These are phyloP conservation scores for Oryza longistaminata DNA, from an alignment of 176 grass and related monocot species.

Conservation along the genomic window DNA sequence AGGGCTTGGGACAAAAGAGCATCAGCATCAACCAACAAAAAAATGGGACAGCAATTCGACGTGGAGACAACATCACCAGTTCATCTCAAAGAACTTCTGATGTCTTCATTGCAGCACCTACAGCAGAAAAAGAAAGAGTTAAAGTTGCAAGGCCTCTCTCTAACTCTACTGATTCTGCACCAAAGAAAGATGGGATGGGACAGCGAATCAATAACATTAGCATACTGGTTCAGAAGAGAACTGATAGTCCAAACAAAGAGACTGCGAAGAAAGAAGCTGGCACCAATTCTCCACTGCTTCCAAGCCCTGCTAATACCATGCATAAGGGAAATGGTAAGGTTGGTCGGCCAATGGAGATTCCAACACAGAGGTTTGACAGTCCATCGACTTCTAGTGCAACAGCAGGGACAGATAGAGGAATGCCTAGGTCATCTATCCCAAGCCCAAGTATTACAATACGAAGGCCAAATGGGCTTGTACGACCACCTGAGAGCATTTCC, in stretches of 20 bases:
- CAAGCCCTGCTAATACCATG: constrained; percentile 33
- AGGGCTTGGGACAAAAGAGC: constrained; percentile 44
- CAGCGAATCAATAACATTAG: constrained; percentile 53
- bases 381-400: constrained; percentile 33
- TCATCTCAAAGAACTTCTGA: constrained; percentile 41
- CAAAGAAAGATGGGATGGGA: constrained; percentile 51
- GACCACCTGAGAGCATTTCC: constrained; percentile 37
- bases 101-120: constrained; percentile 33
- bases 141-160: constrained; percentile 37
- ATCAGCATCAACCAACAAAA: constrained; percentile 50
- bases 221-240: constrained; percentile 60
- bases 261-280: constrained; percentile 41
- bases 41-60: constrained; percentile 50
- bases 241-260: constrained; percentile 46
- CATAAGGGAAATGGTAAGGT: constrained; percentile 61
- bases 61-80: constrained; percentile 21
- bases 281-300: constrained; percentile 32
- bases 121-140: constrained; percentile 48
- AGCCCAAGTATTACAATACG: constrained; percentile 61
- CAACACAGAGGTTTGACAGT: constrained; percentile 44
- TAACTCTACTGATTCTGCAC: constrained; percentile 31
- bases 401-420: constrained; percentile 44
- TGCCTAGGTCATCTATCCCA: constrained; percentile 49
- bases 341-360: constrained; percentile 39
- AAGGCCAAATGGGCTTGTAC: constrained; percentile 59